Base-by-base conservation (phyloP, 192 early-diverging fungal genomes). In the Pilaira anomala region DNA sequence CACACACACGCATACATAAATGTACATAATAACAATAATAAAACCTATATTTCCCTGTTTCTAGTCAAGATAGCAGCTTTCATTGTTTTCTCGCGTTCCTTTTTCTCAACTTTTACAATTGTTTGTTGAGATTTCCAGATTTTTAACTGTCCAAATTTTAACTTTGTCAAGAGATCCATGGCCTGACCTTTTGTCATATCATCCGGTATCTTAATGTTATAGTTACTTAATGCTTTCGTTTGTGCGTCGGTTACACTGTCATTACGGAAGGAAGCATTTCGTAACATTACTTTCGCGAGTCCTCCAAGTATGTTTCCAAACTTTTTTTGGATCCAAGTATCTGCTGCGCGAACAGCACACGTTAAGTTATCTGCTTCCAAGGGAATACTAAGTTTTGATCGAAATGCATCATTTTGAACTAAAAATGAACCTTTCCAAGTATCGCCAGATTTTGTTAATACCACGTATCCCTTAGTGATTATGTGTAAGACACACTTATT, bases 161-260 rank as follows among this genome's bases (percentile, higher is more conserved):
- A 41, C 14, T 78, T 72, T 21, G 81, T 76, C 42, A 92, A 83
- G 48, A 94, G 53, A 68, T 91, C 86, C 51, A 85, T 78, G 1
- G 91, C 92, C 25, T 79, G 80, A 9, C 91, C 92, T 30, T 86
- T 86, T 0, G 78, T 86, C 45, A 67, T 45, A 83, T 14, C 0
- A 19, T 41, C 39, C 25, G 48, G 13, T n/a, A 42, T 16, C 26
- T 62, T 48, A 3, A 68, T 53, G 21, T 75, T 60, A n/a, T 72
- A 64, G 24, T 71, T 65, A 3, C 36, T 28, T 22, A 95, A 69
- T 18, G 76, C 62, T 9, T 48, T 41, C 8, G 80, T 46, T 73
- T 93, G 90, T 18, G 66, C 62, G 1, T 58, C 26, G 1, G 83
- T 78, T 3, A 85, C 79, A 14, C 86, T 79, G 29, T 65, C 41